Base-by-base conservation (phyloP, 179 eudicot species). In the Beta lomatogona region DNA sequence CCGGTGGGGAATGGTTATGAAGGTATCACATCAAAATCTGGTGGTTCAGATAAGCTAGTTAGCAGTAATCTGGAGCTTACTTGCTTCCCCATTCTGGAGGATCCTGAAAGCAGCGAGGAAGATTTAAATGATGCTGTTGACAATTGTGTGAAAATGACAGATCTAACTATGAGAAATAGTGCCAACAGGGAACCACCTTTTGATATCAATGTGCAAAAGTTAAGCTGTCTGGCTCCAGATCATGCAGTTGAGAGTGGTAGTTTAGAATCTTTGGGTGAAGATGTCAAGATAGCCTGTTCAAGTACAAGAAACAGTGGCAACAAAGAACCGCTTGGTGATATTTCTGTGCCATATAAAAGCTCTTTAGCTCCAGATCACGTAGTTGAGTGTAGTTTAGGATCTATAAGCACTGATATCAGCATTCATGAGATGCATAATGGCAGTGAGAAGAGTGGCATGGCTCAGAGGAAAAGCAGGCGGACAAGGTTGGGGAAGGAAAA, bases 51-150 rank as follows among this genome's bases (percentile, higher is more conserved):
- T 80, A 91, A 88, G 89, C 80, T 81, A 57, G 82, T 77, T 57
- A 90, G 90, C 87, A 87, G 86, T 72, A 91, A 93, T 80, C 90
- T 94, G 61, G 97, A 92, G 78, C 91, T 92, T 68, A 89, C 89
- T 73, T 94, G 98, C 88, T 94, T 94, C 81, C 92, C 92, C 58
- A 94, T 96, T 83, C 87, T 92, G 84, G 99, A 95, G 88, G 98
- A 95, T 86, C 90, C 95, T 50, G 87, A 88, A 73, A 79, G 75
- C 58, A 85, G 90, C 72, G 98, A 93, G 81, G 98, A 89, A 84
- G 87, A 84, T 83, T 87, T 67, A 70, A 84, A 88, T 73, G 95
- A 87, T 75, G 79, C 36, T 48, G 71, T 41, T 72, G 57, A 63
- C 57, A 57, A 73, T 52, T 57, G 67, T 58, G 31, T 70, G 45